Conservation (phyloP, 768 basidiomycete genomes). For the Strobilomyces dryophilus region DNA sequence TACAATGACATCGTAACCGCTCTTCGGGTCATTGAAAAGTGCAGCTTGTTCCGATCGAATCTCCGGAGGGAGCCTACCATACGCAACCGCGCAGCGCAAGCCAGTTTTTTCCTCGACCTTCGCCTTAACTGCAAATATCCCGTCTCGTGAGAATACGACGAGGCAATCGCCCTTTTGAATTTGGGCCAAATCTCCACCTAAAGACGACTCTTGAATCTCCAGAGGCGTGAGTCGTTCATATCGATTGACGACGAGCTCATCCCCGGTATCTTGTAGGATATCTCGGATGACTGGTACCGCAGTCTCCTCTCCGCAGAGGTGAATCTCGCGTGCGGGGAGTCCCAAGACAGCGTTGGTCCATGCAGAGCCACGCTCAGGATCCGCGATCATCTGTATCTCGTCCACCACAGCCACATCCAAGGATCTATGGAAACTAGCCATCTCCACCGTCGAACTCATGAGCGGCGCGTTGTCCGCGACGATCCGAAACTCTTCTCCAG, state of each 20-base stretch:
- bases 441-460: constrained; percentile 90
- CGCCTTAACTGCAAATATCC: constrained; percentile 76
- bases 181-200: constrained; percentile 55
- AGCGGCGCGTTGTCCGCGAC: constrained; percentile 55
- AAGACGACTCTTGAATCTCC: constrained; percentile 56
- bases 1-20: constrained; percentile 85
- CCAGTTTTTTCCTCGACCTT: constrained; percentile 66
- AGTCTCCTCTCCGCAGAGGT: constrained; percentile 94
- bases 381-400: constrained; percentile 94
- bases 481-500: constrained; percentile 85
- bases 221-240: constrained; percentile 89
- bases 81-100: constrained; percentile 85
- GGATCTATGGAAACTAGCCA: constrained; percentile 47
- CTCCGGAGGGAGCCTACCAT: constrained; percentile 90
- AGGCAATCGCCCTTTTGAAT: constrained; percentile 85
- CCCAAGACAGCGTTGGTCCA: constrained; percentile 87
- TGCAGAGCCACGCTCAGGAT: constrained; percentile 67
- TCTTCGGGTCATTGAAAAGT: constrained; percentile 81
- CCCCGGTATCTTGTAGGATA: constrained; percentile 73
- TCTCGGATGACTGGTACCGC: constrained; percentile 75
- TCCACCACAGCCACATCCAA: constrained; percentile 90
- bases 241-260: constrained; percentile 73
- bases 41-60: constrained; percentile 88
- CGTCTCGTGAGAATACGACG: constrained; percentile 74
- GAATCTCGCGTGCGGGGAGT: constrained; percentile 71